Conservation (phyloP, 1,284 basidiomycete genomes). For the Cerrena zonata region DNA sequence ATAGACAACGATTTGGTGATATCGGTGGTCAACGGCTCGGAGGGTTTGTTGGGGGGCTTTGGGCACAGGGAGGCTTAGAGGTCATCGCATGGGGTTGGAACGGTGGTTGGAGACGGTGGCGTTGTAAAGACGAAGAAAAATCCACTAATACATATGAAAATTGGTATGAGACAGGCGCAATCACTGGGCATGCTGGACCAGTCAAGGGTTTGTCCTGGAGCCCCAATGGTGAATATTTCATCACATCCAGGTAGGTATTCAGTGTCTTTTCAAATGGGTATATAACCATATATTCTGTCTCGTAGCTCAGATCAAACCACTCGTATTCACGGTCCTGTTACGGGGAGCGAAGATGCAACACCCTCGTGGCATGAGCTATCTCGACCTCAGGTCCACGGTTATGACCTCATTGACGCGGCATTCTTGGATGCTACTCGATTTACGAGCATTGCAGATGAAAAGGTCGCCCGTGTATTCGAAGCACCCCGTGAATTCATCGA, state of each 20-base stretch:
- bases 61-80: constrained; percentile 56
- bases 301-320: constrained; percentile 82
- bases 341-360: constrained; percentile 20
- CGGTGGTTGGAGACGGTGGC: constrained; percentile 87
- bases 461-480: constrained; percentile 86
- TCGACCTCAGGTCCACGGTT: constrained; percentile 91
- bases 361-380: constrained; percentile 78
- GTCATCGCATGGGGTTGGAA: constrained; percentile 86
- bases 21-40: constrained; percentile 83
- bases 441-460: constrained; percentile 87
- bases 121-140: constrained; percentile 24
- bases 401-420: constrained; percentile 78
- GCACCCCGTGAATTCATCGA: constrained; percentile 76
- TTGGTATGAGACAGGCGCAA: constrained; percentile 75
- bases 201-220: constrained; percentile 83
- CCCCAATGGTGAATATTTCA: constrained; percentile 74
- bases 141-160: constrained; percentile 29
- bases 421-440: constrained; percentile 76
- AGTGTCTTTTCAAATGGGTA: no score
- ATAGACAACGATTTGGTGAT: constrained; percentile 84
- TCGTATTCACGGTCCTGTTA: constrained; percentile 67
- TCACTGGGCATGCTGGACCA: constrained; percentile 75
- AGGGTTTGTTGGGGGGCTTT: constrained; percentile 84
- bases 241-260: constrained; percentile 61
- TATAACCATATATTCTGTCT: constrained; percentile 1